Percentiles rank a stretch among this genome's conserved stretches.
Conservation (phyloP, 495 filamentous ascomycete genomes). For the Xanthoparmelia taractica region DNA sequence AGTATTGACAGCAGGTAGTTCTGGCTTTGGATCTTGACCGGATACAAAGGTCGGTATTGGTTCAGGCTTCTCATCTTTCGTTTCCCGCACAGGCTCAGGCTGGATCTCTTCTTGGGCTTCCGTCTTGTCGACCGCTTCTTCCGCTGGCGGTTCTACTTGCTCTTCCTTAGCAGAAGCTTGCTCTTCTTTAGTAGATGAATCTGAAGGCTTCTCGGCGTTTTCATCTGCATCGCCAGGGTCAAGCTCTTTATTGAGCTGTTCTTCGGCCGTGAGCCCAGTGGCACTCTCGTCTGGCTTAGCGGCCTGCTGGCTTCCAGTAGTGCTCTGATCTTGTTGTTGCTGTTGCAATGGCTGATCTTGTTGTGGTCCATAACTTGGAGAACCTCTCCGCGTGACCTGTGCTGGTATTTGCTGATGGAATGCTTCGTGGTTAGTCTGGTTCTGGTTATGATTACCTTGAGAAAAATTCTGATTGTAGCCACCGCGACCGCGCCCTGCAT, state of each 20-base stretch:
- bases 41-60: conserved; percentile 20
- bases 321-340: conserved; percentile 10
- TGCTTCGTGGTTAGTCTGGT: conserved; percentile 36
- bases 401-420: conserved; percentile 34
- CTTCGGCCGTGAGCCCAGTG: conserved; percentile 16
- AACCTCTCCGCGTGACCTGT: conserved; percentile 25
- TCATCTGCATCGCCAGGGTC: conserved; percentile 30
- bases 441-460: conserved; percentile 20
- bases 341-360: conserved; percentile 13
- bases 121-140: conserved; percentile 16
- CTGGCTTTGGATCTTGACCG: conserved; percentile 12
- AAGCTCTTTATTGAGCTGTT: conserved; percentile 30
- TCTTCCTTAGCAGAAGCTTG: conserved; percentile 16
- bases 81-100: conserved; percentile 5
- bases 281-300: conserved; percentile 10
- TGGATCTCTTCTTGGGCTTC: conserved; percentile 22
- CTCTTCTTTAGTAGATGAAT: conserved; percentile 18
- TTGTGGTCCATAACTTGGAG: conserved; percentile 17
- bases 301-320: conserved; percentile 8
- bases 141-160: conserved; percentile 7
- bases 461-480: conserved; percentile 38
- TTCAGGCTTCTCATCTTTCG: conserved; percentile 20
- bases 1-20: conserved; percentile 1
- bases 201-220: conserved; percentile 9
- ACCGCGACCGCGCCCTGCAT: conserved; percentile 47